Evolutionary conservation across 2,329 filamentous ascomycete species (phyloP), one percentile per base, ranked within the genome.

Genomic region (Trichoderma brevicompactum): DNA sequence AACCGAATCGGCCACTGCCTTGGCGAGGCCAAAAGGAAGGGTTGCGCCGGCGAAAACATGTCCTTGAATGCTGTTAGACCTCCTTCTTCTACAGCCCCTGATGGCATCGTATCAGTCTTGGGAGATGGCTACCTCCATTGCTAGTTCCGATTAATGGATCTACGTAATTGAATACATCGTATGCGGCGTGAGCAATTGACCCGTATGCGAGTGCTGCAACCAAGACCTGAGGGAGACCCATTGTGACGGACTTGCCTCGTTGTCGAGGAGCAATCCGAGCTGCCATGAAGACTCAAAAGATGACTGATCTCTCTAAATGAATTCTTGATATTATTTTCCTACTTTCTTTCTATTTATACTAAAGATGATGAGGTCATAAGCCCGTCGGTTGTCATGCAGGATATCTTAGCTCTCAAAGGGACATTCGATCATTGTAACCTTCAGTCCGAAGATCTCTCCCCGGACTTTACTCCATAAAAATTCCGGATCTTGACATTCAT

Each of bases 1-100:
- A 23, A 70, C 67, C 2, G 69, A 70, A 48, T 74, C 72, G 19
- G 72, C 72, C 2, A 73, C 72, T 2, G 71, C 69, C 34, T 74
- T 74, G n/a, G 72, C 72, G 70, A 74, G 72, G 7, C 72, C 71
- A 38, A 72, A 74, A 5, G 72, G 72, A 50, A 74, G 53, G 8
- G 71, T 72, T 28, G 72, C 72, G 3, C 72, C 72, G 0, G 72
- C 71, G 40, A 74, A 74, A 13, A 74, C 73, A 65, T 74, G 71
- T 15, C 72, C 70, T 72, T 23, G 36, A 23, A 9, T 7, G n/a
- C n/a, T 56, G 53, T 64, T 12, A 64, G 7, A 10, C 28, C 38
- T 50, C 0, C 28, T 46, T 6, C 0, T 49, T 3, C 6, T 4
- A 12, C 28, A 7, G 6, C 3, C 0, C 4, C 7, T 44, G 15